phyloP scores from a whole-genome alignment of 495 filamentous ascomycete genomes.

The Lasiosphaeria ovina region DNA sequence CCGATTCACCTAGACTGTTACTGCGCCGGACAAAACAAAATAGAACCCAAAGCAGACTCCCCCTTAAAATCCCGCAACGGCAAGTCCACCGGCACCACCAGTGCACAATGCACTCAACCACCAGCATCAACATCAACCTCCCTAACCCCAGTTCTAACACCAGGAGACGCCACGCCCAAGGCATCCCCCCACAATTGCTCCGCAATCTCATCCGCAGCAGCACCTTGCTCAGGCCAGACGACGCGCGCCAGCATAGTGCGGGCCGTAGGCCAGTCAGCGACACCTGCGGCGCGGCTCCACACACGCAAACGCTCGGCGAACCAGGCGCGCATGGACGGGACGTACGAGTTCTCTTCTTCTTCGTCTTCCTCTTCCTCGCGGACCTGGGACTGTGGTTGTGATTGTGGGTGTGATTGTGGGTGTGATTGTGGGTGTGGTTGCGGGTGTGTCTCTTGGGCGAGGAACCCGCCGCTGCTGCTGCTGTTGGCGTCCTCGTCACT shows the following conservation, averaged over 20 bases:
- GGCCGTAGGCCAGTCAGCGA: slow-evolving; percentile 13
- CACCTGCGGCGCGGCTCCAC: slow-evolving; percentile 6
- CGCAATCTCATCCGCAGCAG: too few species aligned
- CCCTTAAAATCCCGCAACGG: too few species aligned
- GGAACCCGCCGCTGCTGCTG: not conserved
- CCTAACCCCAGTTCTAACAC: too few species aligned
- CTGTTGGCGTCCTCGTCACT: too few species aligned
- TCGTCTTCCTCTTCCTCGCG: not conserved
- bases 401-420: not conserved
- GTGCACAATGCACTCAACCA: too few species aligned
- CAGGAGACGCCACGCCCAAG: too few species aligned
- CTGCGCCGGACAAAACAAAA: too few species aligned
- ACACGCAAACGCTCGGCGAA: slow-evolving; percentile 11
- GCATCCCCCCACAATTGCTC: too few species aligned
- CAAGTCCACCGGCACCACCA: too few species aligned
- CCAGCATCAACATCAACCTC: too few species aligned
- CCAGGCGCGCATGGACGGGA: slow-evolving; percentile 8
- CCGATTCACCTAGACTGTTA: too few species aligned
- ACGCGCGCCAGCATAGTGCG: slow-evolving; percentile 6
- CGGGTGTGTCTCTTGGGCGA: not conserved
- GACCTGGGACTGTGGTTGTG: not conserved
- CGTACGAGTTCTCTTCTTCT: not conserved
- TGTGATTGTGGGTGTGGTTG: not conserved
- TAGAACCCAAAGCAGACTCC: too few species aligned
- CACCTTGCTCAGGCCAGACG: slow-evolving; percentile 9